These are phyloP conservation scores for Fragosphaeria purpurea DNA, from an alignment of 2,329 filamentous ascomycete genomes.

Conservation along the genomic window DNA sequence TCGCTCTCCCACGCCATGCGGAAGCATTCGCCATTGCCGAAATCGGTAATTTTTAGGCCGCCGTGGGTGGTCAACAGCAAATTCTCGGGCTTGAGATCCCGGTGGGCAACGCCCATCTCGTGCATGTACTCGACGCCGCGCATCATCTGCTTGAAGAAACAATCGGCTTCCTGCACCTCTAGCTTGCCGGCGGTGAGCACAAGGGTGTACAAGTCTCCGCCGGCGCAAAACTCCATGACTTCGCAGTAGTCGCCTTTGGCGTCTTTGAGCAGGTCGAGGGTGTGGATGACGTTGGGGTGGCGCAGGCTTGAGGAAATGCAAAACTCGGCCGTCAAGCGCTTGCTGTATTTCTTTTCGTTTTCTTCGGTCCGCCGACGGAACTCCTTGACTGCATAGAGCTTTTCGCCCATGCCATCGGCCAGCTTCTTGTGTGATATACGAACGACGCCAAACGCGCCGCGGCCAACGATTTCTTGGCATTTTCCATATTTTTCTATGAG, in stretches of 20 bases:
- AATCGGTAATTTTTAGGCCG: slow-evolving; percentile 94
- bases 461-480: slow-evolving; percentile 92
- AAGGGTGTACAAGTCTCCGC: slow-evolving; percentile 89
- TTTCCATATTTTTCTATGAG: slow-evolving; percentile 96
- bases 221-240: slow-evolving; percentile 98
- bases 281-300: slow-evolving; percentile 97
- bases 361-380: slow-evolving; percentile 91
- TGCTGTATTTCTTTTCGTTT: slow-evolving; percentile 95
- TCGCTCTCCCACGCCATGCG: slow-evolving; percentile 99
- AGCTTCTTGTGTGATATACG: slow-evolving; percentile 94
- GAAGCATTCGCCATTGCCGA: slow-evolving; percentile 98
- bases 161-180: slow-evolving; percentile 86
- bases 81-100: slow-evolving; percentile 95
- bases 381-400: slow-evolving; percentile 95
- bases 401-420: slow-evolving; percentile 69
- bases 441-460: slow-evolving; percentile 94
- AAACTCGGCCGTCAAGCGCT: slow-evolving; percentile 92
- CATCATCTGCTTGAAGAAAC: slow-evolving; percentile 99
- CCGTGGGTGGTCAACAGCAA: slow-evolving; percentile 86
- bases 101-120: slow-evolving; percentile 97
- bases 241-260: slow-evolving; percentile 97
- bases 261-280: slow-evolving; percentile 87
- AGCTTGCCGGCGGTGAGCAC: slow-evolving; percentile 86
- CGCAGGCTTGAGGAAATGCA: slow-evolving; percentile 95
- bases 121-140: slow-evolving; percentile 98